A percentile compares a stretch with the other conserved stretches of the same genome.
These are phyloP conservation scores for thale cress (Arabidopsis thaliana) DNA, from an alignment of 345 rosid genomes.

Conservation along the genomic window TAIR10.1 NC_003070.9:566501-567000, in stretches of 20 bases:
- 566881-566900: slow-evolving; percentile 64
- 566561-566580: slow-evolving; percentile 96
- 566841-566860: slow-evolving; percentile 70
- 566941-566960: slow-evolving; percentile 87
- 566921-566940: slow-evolving; percentile 99
- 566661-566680: slow-evolving; percentile 58
- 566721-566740: slow-evolving; percentile 84
- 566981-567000: slow-evolving; percentile 86
- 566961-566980: slow-evolving; percentile 72
- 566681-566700: slow-evolving; percentile 59
- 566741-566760: slow-evolving; percentile 92
- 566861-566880: slow-evolving; percentile 89
- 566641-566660: slow-evolving; percentile 70
- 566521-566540: slow-evolving; percentile 86
- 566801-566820: slow-evolving; percentile 67
- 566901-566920: slow-evolving; percentile 58
- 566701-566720: slow-evolving; percentile 65
- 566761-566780: slow-evolving; percentile 63
- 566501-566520: slow-evolving; percentile 55
- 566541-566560: slow-evolving; percentile 79
- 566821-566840: slow-evolving; percentile 68
- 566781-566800: slow-evolving; percentile 80
- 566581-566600: slow-evolving; percentile 80
- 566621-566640: slow-evolving; percentile 60
- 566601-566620: slow-evolving; percentile 63